These are phyloP conservation scores for Saturnispora galanensis DNA, from an alignment of 805 yeast species.

Conservation along the genomic window DNA sequence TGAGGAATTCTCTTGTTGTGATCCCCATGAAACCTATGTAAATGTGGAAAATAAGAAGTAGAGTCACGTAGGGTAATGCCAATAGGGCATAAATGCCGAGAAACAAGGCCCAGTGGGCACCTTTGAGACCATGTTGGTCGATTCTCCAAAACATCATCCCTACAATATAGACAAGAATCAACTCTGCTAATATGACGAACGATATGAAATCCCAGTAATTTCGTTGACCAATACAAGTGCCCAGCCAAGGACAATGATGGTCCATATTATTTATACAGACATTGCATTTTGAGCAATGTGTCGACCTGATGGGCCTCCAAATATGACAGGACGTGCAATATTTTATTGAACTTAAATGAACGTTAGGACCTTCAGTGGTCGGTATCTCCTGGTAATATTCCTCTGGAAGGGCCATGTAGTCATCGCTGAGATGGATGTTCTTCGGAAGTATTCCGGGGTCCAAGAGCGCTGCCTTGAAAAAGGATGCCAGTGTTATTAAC, in stretches of 20 bases:
- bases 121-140: constrained; percentile 15
- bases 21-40: constrained; percentile 46
- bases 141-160: constrained; percentile 25
- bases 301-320: constrained; percentile 71
- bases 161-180: constrained; percentile 24
- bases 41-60: constrained; percentile 45
- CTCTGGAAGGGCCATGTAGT: constrained; percentile 34
- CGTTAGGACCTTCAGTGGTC: not conserved
- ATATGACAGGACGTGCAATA: constrained; percentile 51
- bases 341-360: constrained; percentile 29
- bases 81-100: constrained; percentile 41
- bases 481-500: constrained; percentile 38
- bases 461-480: constrained; percentile 42
- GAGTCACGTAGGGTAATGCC: constrained; percentile 43
- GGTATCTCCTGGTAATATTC: constrained; percentile 44
- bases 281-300: constrained; percentile 66
- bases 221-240: constrained; percentile 67
- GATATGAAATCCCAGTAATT: constrained; percentile 54
- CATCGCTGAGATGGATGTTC: constrained; percentile 48
- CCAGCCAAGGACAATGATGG: constrained; percentile 54
- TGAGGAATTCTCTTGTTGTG: constrained; percentile 67
- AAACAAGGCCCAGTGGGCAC: constrained; percentile 37
- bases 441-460: constrained; percentile 70
- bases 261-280: constrained; percentile 56
- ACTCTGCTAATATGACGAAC: constrained; percentile 34